Conservation (phyloP, 805 yeast genomes). For the Saccharomycopsis sp. region DNA sequence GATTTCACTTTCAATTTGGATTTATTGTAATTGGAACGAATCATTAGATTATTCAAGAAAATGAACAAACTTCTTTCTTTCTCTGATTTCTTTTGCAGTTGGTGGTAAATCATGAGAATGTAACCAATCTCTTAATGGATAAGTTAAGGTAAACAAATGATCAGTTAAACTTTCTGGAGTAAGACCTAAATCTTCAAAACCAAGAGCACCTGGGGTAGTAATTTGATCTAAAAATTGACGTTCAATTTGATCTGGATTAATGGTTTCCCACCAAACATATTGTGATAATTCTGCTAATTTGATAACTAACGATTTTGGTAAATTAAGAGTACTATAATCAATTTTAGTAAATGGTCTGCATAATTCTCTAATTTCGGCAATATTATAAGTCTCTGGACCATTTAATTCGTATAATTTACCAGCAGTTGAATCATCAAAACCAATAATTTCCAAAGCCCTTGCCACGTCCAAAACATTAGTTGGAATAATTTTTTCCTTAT, state of each 20-base stretch:
- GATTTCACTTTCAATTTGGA: no score
- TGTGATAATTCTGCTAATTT: slow-evolving; percentile 28
- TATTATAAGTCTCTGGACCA: slow-evolving; percentile 59
- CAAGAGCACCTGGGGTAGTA: slow-evolving; percentile 34
- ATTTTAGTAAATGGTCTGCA: slow-evolving; percentile 48
- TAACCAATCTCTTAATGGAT: slow-evolving; percentile 24
- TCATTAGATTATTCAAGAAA: slow-evolving; percentile 15
- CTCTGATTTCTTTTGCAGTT: slow-evolving; percentile 26
- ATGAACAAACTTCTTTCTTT: slow-evolving; percentile 20
- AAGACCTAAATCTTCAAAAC: slow-evolving; percentile 62
- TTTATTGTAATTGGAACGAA: no score
- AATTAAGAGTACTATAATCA: slow-evolving; percentile 28
- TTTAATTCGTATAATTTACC: slow-evolving; percentile 68
- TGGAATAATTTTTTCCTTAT: slow-evolving; percentile 55
- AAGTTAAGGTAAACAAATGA: slow-evolving; percentile 35
- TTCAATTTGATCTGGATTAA: slow-evolving; percentile 65
- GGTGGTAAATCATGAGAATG: slow-evolving; percentile 35
- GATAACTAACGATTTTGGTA: slow-evolving; percentile 30
- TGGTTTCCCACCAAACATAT: slow-evolving; percentile 33
- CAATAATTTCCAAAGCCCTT: slow-evolving; percentile 65
- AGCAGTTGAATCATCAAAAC: slow-evolving; percentile 68
- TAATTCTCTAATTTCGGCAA: slow-evolving; percentile 57
- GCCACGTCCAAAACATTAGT: slow-evolving; percentile 75
- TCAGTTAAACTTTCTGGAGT: slow-evolving; percentile 43
- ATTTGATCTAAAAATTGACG: slow-evolving; percentile 61